Base-by-base conservation (phyloP, 108 stramenopile genomes). In the Chaetoceros tenuissimus region DNA sequence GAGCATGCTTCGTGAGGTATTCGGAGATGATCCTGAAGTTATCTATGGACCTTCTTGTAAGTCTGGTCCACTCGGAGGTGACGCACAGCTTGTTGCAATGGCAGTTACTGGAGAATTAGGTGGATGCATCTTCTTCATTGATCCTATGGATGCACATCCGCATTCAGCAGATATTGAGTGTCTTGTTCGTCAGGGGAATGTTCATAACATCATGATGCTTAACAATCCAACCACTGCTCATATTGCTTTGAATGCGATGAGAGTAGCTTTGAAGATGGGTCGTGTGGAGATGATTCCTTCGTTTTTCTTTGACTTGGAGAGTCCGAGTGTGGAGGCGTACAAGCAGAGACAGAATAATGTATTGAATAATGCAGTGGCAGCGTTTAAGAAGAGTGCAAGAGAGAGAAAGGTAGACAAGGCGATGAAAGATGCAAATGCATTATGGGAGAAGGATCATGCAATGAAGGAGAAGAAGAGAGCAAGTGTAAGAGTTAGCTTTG, bases 81-180 rank as follows among this genome's bases (percentile, higher is more conserved):
- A 69, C 48, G 69, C 69, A 8, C 63, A 69, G 30, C 26, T 69
- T 28, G 69, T 58, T 21, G 56, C 69, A n/a, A 31, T 69, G 24
- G 65, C 65, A 64, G 57, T 51, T 20, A 51, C 40, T 46, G 63
- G 59, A 51, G 57, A 64, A 46, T 24, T 69, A 18, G 69, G 69
- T 29, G 69, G 58, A 0, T 28, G 64, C 5, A 46, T 69, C 40
- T 69, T 69, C 69, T 69, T 69, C 34, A 23, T 53, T 2, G 69
- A 69, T 59, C 69, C 69, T 24, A 55, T 69, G 28, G 58, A 48
- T 17, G 50, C 69, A 22, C 69, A 69, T 59, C 69, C 69, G 2
- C 69, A 69, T 30, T 51, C 51, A 46, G 57, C 63, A 22, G 69
- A 69, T 54, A 69, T 69, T 19, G 69, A 69, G n/a, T 69, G 57